A percentile compares a stretch with the other conserved stretches of the same genome.
Conservation (phyloP, 148 eudicot species). For the Arbutus unedo region DNA sequence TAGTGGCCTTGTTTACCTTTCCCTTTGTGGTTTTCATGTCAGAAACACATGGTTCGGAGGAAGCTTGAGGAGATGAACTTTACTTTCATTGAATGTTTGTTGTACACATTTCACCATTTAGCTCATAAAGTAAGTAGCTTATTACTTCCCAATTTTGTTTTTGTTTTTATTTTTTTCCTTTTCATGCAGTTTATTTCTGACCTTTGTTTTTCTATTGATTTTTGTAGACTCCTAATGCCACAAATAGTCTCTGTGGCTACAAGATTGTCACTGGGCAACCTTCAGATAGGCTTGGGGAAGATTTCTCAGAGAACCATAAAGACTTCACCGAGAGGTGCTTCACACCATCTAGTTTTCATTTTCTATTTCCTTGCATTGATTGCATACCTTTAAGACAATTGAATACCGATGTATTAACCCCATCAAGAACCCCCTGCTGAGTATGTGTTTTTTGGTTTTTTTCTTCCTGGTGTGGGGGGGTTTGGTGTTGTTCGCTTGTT, state of each 20-base stretch:
- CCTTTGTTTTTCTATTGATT: constrained; percentile 15
- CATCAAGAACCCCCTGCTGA: not conserved
- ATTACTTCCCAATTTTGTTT: constrained; percentile 3
- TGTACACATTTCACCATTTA: constrained; percentile 84
- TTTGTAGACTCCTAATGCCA: constrained; percentile 84
- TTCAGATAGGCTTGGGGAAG: constrained; percentile 98
- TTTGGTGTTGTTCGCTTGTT: not conserved
- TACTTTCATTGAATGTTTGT: constrained; percentile 71
- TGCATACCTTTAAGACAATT: not conserved
- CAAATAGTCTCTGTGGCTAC: constrained; percentile 93
- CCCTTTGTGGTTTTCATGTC: constrained; percentile 23
- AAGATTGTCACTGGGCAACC: constrained; percentile 96
- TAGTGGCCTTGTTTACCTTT: not conserved
- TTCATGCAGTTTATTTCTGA: constrained; percentile 9
- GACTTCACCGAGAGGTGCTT: constrained; percentile 81
- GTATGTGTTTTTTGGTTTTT: too few relatives aligned
- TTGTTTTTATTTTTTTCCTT: not conserved
- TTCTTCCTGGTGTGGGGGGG: too few relatives aligned
- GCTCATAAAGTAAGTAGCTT: constrained; percentile 70
- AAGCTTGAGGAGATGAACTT: constrained; percentile 84
- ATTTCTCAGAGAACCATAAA: constrained; percentile 73
- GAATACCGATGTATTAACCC: not conserved
- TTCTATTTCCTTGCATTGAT: not conserved
- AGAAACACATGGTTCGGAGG: constrained; percentile 84
- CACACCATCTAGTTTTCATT: not conserved